These are phyloP conservation scores for Fagopyrum homotropicum DNA, from an alignment of 148 eudicot genomes.

Conservation along the genomic window DNA sequence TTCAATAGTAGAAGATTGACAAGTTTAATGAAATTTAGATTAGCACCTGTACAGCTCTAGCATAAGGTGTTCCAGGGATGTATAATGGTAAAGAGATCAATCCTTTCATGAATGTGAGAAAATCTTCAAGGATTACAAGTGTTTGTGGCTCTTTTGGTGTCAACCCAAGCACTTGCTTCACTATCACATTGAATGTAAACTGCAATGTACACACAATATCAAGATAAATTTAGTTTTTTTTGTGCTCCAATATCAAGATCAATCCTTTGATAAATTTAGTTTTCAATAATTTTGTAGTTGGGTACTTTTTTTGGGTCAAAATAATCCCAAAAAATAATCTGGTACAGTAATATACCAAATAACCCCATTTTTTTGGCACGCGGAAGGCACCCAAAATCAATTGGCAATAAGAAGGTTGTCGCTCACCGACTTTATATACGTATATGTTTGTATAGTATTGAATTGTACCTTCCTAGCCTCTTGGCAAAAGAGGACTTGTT, in stretches of 20 bases:
- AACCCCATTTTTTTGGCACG: too few species aligned
- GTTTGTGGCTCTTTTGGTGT: constrained; percentile 45
- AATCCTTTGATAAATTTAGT: too few species aligned
- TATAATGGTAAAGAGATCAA: constrained; percentile 50
- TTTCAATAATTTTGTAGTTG: too few species aligned
- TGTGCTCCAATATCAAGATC: not conserved
- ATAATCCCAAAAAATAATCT: too few species aligned
- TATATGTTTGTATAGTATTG: not conserved
- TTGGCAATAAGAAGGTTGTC: too few species aligned
- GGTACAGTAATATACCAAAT: too few species aligned
- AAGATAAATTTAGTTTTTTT: not conserved
- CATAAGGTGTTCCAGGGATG: constrained; percentile 60
- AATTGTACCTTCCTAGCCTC: constrained; percentile 48
- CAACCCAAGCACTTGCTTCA: constrained; percentile 57
- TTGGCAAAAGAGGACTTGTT: constrained; percentile 36
- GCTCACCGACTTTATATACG: too few species aligned
- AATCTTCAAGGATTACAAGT: constrained; percentile 43
- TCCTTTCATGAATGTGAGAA: constrained; percentile 55
- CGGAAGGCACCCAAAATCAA: too few species aligned
- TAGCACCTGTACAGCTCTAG: constrained; percentile 58
- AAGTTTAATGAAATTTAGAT: not conserved
- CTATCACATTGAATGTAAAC: constrained; percentile 66
- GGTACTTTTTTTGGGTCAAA: too few species aligned
- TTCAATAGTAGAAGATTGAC: too few species aligned
- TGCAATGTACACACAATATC: constrained; percentile 14